These are phyloP conservation scores for Corylus heterophylla DNA, from an alignment of 306 rosid genomes.

Conservation along the genomic window DNA sequence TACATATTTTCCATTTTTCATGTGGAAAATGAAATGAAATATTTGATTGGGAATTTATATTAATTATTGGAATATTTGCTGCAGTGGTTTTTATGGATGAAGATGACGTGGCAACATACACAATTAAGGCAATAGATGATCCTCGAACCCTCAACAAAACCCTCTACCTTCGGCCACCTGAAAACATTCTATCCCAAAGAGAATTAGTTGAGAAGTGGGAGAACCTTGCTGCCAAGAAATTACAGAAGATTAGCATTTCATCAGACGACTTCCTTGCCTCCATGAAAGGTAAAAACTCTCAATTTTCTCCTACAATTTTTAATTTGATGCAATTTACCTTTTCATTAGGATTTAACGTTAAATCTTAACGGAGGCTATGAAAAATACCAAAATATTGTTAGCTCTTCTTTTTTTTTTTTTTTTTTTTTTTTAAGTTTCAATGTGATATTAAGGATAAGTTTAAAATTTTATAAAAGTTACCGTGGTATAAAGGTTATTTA, in stretches of 20 bases:
- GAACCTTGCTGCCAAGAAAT: slow-evolving; percentile 46
- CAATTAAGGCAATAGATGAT: slow-evolving; percentile 74
- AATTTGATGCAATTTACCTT: too few relatives aligned
- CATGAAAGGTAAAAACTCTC: slow-evolving; percentile 37
- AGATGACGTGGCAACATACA: slow-evolving; percentile 69
- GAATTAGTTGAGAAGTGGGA: slow-evolving; percentile 76
- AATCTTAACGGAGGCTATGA: too few relatives aligned
- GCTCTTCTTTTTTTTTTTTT: neutral
- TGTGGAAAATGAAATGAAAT: neutral
- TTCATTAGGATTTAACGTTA: too few relatives aligned
- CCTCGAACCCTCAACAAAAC: slow-evolving; percentile 82
- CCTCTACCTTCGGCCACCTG: slow-evolving; percentile 67
- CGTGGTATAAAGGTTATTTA: too few relatives aligned
- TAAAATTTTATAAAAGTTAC: too few relatives aligned
- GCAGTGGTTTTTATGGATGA: slow-evolving; percentile 62
- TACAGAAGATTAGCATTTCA: slow-evolving; percentile 49
- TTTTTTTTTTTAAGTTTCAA: too few relatives aligned
- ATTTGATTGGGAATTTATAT: neutral
- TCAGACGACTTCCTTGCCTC: slow-evolving; percentile 57
- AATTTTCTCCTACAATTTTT: too few relatives aligned
- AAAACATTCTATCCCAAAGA: slow-evolving; percentile 67
- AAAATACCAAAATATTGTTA: too few relatives aligned
- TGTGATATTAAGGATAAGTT: too few relatives aligned
- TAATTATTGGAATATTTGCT: neutral
- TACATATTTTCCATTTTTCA: too few relatives aligned